Percentiles rank a stretch among this genome's conserved stretches.
phyloP scores from a whole-genome alignment of 1,139 yeast species.

The Lodderomyces oxycetoniae region DNA sequence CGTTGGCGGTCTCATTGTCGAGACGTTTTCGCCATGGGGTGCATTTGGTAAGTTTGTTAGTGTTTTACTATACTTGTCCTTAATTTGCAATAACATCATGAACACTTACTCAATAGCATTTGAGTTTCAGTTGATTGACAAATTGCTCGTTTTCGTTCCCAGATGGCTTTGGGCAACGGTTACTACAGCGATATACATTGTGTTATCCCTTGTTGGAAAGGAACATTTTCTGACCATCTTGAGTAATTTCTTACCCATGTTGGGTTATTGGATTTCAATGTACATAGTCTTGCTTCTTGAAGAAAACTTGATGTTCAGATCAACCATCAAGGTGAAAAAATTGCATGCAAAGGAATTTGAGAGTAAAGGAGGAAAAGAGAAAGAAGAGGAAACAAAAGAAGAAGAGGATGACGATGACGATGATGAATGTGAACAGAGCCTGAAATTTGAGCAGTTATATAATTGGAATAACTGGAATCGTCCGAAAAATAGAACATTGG shows the following conservation, averaged over 20 bases:
- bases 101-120: conserved; percentile 85
- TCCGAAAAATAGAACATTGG: conserved; percentile 39
- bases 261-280: conserved; percentile 90
- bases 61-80: conserved; percentile 64
- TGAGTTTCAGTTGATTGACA: conserved; percentile 68
- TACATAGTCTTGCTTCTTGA: conserved; percentile 68
- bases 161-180: conserved; percentile 74
- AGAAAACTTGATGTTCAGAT: conserved; percentile 70
- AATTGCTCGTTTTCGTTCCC: conserved; percentile 59
- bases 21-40: conserved; percentile 71
- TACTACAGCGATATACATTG: conserved; percentile 60
- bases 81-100: conserved; percentile 69
- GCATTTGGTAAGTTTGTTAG: conserved; percentile 75
- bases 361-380: background rate
- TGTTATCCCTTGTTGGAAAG: conserved; percentile 72
- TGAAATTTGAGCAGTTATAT: conserved; percentile 35
- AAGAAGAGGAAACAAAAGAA: conserved; percentile 3
- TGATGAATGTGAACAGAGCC: conserved; percentile 1
- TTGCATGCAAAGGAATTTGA: conserved; percentile 52
- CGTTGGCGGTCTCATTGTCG: conserved; percentile 71
- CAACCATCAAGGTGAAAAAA: conserved; percentile 39
- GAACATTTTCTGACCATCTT: conserved; percentile 69
- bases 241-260: conserved; percentile 89
- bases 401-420: background rate
- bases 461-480: conserved; percentile 70